A percentile compares a stretch with the other conserved stretches of the same genome.
phyloP scores from a whole-genome alignment of 2,329 filamentous ascomycete species.

The Periconia sp. region DNA sequence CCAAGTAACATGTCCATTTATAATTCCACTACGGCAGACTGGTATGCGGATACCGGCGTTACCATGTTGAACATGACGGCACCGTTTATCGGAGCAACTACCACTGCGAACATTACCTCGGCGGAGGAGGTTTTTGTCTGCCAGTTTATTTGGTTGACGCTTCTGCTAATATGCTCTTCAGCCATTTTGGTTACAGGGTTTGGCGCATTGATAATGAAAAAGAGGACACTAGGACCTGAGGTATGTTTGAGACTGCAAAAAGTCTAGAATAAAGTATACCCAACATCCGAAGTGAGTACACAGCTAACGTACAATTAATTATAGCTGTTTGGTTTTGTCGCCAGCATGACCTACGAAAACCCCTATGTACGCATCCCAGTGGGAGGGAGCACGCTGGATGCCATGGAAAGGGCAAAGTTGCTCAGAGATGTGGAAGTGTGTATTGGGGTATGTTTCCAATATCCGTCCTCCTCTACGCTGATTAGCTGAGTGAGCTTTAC shows the following conservation, averaged over 20 bases:
- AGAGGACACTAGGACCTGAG: slow-evolving; percentile 29
- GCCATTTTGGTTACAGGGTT: slow-evolving; percentile 24
- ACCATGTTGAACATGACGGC: background rate
- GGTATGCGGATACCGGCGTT: slow-evolving; percentile 14
- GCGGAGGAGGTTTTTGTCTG: slow-evolving; percentile 25
- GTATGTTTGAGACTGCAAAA: background rate
- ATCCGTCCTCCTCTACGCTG: no score
- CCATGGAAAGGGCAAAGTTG: slow-evolving; percentile 37
- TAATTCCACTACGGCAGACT: slow-evolving; percentile 15
- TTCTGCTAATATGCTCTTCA: slow-evolving; percentile 21
- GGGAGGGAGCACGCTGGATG: slow-evolving; percentile 34
- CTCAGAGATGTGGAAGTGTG: slow-evolving; percentile 33
- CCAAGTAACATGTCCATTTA: slow-evolving; percentile 21
- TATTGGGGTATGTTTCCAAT: slow-evolving; percentile 14
- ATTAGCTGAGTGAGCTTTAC: no score
- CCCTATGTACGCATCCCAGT: slow-evolving; percentile 27
- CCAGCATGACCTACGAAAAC: slow-evolving; percentile 43
- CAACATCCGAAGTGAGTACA: background rate
- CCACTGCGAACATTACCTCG: slow-evolving; percentile 13
- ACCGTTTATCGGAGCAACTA: slow-evolving; percentile 33
- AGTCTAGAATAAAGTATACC: background rate
- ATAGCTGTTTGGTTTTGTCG: slow-evolving; percentile 38
- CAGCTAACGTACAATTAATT: background rate
- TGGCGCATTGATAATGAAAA: slow-evolving; percentile 25
- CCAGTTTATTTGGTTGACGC: slow-evolving; percentile 30